phyloP scores from a whole-genome alignment of 2,329 filamentous ascomycete genomes.

The Rhynchosporium secalis region DNA sequence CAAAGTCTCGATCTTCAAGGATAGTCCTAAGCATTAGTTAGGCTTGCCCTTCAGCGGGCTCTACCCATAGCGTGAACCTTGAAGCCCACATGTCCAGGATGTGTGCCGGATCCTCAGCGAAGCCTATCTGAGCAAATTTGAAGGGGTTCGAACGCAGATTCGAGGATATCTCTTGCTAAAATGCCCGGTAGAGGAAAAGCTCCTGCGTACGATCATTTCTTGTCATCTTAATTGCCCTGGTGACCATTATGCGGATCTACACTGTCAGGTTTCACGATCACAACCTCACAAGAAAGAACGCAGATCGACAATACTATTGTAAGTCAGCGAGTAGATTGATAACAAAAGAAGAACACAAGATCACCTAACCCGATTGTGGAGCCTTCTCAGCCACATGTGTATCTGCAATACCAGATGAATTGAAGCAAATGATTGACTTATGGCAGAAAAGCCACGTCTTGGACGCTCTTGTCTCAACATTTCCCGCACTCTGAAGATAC shows the following conservation, averaged over 20 bases:
- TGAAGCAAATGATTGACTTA: neutral
- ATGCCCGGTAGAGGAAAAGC: neutral
- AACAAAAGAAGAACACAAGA: neutral
- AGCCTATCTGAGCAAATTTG: neutral
- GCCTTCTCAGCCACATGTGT: neutral
- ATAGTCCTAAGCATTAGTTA: neutral
- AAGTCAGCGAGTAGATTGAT: neutral
- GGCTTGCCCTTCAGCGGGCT: neutral
- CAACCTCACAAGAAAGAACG: neutral
- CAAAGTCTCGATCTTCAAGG: slow-evolving; percentile 6
- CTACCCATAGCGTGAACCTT: slow-evolving; percentile 4
- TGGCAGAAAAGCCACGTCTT: slow-evolving; percentile 4
- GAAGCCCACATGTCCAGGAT: neutral
- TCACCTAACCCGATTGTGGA: neutral
- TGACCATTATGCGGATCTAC: neutral
- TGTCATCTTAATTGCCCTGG: neutral
- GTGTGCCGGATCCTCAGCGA: neutral
- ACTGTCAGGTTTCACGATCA: slow-evolving; percentile 3
- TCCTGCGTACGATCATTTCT: neutral
- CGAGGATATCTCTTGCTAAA: neutral
- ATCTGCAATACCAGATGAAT: neutral
- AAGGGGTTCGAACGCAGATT: neutral
- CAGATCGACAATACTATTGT: neutral
- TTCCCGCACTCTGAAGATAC: slow-evolving; percentile 1
- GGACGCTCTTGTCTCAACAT: neutral